Percentiles rank a stretch among this genome's conserved stretches.
These are phyloP conservation scores for Penicillium sp. DNA, from an alignment of 2,329 filamentous ascomycete species.

Conservation along the genomic window DNA sequence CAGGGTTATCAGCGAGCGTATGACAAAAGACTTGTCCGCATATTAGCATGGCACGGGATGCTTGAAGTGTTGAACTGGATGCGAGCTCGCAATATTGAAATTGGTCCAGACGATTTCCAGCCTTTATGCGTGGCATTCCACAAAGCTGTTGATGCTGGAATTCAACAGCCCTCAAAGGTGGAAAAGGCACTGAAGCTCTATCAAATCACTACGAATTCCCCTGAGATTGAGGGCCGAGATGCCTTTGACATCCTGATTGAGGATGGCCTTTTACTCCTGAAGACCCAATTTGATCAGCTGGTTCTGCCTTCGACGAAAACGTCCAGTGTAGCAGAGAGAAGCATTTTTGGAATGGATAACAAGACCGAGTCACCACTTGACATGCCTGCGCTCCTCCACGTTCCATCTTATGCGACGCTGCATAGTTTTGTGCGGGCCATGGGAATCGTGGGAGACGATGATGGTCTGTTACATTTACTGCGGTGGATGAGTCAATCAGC, in stretches of 20 bases:
- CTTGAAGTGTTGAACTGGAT: slow-evolving; percentile 36
- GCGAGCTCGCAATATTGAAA: slow-evolving; percentile 30
- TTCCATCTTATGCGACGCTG: slow-evolving; percentile 40
- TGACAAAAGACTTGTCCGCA: slow-evolving; percentile 28
- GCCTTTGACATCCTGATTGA: slow-evolving; percentile 32
- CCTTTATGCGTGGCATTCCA: slow-evolving; percentile 38
- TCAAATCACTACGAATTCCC: slow-evolving; percentile 1
- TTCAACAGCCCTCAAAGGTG: slow-evolving; percentile 27
- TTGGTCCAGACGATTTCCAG: slow-evolving; percentile 35
- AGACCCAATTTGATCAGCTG: slow-evolving; percentile 36
- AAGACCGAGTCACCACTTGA: slow-evolving; percentile 14
- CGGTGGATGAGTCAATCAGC: slow-evolving; percentile 43
- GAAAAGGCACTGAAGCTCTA: slow-evolving; percentile 29
- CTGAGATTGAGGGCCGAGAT: slow-evolving; percentile 5
- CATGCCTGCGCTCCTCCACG: slow-evolving; percentile 34
- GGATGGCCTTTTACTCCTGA: slow-evolving; percentile 33
- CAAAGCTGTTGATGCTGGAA: slow-evolving; percentile 34
- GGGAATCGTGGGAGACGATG: slow-evolving; percentile 40
- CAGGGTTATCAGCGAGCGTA: slow-evolving; percentile 17
- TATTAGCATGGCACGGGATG: slow-evolving; percentile 42
- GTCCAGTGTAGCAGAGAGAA: slow-evolving; percentile 22
- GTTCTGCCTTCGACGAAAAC: slow-evolving; percentile 30
- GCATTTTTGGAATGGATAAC: slow-evolving; percentile 10
- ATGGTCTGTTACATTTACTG: slow-evolving; percentile 41
- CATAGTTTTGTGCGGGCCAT: slow-evolving; percentile 46